phyloP scores from a whole-genome alignment of 2,329 filamentous ascomycete genomes.

The Epicoccum sorghinum region DNA sequence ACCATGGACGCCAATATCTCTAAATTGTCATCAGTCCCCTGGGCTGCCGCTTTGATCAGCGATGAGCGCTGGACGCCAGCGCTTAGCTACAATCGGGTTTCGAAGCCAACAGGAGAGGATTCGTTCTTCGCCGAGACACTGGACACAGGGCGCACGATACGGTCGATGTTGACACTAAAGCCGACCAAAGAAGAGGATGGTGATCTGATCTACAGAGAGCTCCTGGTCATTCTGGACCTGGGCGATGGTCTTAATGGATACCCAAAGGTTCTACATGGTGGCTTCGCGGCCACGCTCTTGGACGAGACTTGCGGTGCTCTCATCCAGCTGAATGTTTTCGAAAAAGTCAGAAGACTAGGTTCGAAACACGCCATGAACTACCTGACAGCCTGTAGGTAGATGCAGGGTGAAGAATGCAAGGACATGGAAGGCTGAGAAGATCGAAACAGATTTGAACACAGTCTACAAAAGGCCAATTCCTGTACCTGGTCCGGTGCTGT shows the following conservation, averaged over 20 bases:
- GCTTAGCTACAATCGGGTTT: constrained; percentile 41
- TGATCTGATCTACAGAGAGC: constrained; percentile 39
- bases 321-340: constrained; percentile 47
- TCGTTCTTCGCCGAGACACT: constrained; percentile 61
- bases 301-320: constrained; percentile 64
- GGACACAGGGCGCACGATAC: constrained; percentile 57
- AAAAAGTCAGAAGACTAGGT: constrained; percentile 9
- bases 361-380: constrained; percentile 20
- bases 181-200: constrained; percentile 25
- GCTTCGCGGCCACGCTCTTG: constrained; percentile 62
- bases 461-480: constrained; percentile 60
- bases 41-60: constrained; percentile 55
- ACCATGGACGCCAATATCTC: constrained; percentile 31
- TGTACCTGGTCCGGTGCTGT: constrained; percentile 58
- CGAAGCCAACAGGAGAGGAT: constrained; percentile 54
- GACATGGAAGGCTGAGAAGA: no score
- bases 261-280: constrained; percentile 61
- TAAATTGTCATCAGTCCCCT: constrained; percentile 51
- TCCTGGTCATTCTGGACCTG: constrained; percentile 52
- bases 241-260: constrained; percentile 62
- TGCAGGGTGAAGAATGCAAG: no score
- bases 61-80: constrained; percentile 50
- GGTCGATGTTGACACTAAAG: constrained; percentile 32
- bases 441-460: constrained; percentile 56
- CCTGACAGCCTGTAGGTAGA: constrained; percentile 44